Percentiles rank a stretch among this genome's conserved stretches.
phyloP scores from a whole-genome alignment of 78 protist genomes.

The Isochrysis galbana region DNA sequence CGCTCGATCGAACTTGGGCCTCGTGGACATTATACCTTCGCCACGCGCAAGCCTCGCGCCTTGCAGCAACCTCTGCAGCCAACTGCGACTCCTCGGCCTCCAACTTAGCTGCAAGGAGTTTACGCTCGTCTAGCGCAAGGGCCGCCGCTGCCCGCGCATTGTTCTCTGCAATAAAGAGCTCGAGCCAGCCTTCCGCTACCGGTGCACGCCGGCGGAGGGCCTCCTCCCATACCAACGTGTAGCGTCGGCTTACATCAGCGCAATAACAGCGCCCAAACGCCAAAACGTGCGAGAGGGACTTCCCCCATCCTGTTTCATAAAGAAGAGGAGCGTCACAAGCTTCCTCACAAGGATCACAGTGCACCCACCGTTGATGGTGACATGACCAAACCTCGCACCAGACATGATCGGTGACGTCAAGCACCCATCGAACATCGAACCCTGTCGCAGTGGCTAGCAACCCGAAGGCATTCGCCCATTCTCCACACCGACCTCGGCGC shows the following conservation, averaged over 20 bases:
- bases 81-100: not conserved
- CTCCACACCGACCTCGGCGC: slow-evolving; percentile 86
- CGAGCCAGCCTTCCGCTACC: slow-evolving; percentile 8
- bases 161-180: not conserved
- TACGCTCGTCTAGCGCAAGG: not conserved
- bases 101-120: not conserved
- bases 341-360: slow-evolving; percentile 66
- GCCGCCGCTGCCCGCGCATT: not conserved
- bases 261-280: slow-evolving; percentile 50
- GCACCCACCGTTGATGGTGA: slow-evolving; percentile 56
- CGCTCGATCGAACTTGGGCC: too few relatives aligned
- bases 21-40: too few relatives aligned
- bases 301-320: slow-evolving; percentile 87
- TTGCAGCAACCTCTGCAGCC: not conserved
- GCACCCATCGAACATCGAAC: slow-evolving; percentile 65
- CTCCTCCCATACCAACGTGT: not conserved
- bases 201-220: not conserved
- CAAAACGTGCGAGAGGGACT: slow-evolving; percentile 74
- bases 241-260: slow-evolving; percentile 55
- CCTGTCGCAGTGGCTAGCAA: slow-evolving; percentile 67
- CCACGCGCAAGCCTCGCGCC: not conserved
- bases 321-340: slow-evolving; percentile 61
- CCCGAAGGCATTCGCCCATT: slow-evolving; percentile 84
- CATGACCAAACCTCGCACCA: slow-evolving; percentile 71
- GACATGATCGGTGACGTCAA: slow-evolving; percentile 89